Evolutionary conservation across 768 basidiomycete species (phyloP).

Genomic region (Suillus cothurnatus): DNA sequence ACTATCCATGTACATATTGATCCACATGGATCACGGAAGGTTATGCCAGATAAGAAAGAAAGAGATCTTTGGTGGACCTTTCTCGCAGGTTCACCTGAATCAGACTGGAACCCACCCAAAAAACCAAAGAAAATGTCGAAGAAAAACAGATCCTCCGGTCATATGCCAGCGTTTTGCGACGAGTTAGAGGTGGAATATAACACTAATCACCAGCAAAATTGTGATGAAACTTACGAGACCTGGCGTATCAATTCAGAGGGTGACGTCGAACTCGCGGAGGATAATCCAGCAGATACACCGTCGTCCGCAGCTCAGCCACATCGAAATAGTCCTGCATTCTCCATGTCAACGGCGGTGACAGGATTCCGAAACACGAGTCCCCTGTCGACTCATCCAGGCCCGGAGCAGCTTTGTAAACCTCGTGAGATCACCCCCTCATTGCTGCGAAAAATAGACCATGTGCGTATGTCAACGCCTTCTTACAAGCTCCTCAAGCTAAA

Average conservation of each 20-base stretch:
- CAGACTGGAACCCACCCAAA: conserved; percentile 64
- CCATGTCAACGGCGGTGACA: not conserved
- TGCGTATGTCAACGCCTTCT: conserved; percentile 32
- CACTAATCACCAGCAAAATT: conserved; percentile 1
- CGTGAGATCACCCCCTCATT: conserved; percentile 63
- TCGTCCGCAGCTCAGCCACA: conserved; percentile 46
- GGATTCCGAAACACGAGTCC: not conserved
- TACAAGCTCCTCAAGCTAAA: conserved; percentile 13
- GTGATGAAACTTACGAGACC: conserved; percentile 22
- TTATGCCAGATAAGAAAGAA: conserved; percentile 71
- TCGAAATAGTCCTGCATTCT: conserved; percentile 4
- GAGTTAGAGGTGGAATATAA: conserved; percentile 13
- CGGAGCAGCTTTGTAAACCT: conserved; percentile 20
- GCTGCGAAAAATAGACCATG: conserved; percentile 67
- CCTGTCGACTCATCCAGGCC: too few species aligned
- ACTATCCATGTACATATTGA: conserved; percentile 40
- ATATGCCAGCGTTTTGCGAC: conserved; percentile 43
- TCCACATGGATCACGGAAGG: conserved; percentile 25
- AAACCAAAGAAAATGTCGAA: conserved; percentile 25
- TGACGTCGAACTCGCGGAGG: conserved; percentile 41
- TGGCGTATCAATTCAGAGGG: conserved; percentile 43
- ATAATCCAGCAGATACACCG: conserved; percentile 39
- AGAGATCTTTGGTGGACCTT: conserved; percentile 83
- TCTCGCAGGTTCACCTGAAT: conserved; percentile 65
- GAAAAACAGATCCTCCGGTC: conserved; percentile 15